Base-by-base conservation (phyloP, 495 filamentous ascomycete genomes). In the Neurospora hispaniola region DNA sequence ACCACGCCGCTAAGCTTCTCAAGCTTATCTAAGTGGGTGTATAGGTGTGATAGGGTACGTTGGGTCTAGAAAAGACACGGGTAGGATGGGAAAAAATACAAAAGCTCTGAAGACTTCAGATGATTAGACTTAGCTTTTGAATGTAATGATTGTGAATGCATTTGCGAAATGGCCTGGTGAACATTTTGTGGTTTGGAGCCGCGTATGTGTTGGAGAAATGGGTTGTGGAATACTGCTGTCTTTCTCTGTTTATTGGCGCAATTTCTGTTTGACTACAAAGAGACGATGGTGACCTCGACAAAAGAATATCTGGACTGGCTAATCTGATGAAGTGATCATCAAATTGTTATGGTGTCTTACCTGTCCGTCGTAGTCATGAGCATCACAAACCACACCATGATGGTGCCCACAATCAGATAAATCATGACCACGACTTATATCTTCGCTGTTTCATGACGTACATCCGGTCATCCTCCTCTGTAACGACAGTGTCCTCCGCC, bases 1-100 rank as follows among this genome's bases (percentile, higher is more conserved):
- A 90, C 73, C 93, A 93, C 81, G 89, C 92, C 73, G 91, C 88
- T 72, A 97, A 96, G 87, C 82, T 98, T 71, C 86, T 98, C 77
- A 88, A 90, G 62, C 84, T 97, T 93, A 35, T 66, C 54, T 66
- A 90, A 86, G 76, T 41, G 69, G 42, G 42, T 5, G 7, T 20
- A 42, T 31, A n/a, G 41, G 31, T 69, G 44, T 62, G 54, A 16
- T 31, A 11, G 12, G 16, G 35, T 27, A 59, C 48, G 48, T 66
- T 66, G 54, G 54, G 54, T 66, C 27, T 31, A 66, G 54, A 66
- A 66, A 35, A 66, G 27, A 14, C 27, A 66, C 54, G 54, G 54
- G 14, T 38, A 31, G 54, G 54, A 66, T 35, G 54, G 54, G 27
- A 66, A 66, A 66, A 66, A 66, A 35, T 66, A 66, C 54, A 66